Conservation (phyloP, 495 filamentous ascomycete species). For the Extremus antarcticus region DNA sequence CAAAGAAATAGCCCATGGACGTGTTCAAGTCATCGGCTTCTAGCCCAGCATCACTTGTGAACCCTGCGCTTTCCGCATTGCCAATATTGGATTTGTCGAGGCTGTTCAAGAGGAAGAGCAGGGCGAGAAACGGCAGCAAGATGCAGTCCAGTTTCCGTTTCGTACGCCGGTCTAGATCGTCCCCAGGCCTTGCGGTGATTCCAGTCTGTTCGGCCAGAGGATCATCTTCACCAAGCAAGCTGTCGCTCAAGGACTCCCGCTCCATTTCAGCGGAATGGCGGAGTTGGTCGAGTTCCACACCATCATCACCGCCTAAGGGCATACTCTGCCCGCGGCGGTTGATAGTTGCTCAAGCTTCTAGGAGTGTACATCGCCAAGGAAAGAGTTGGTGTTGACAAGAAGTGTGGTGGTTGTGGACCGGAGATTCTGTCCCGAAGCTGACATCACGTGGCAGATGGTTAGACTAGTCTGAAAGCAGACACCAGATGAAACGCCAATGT, state of each 20-base stretch:
- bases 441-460: too few species aligned
- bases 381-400: too few species aligned
- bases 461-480: too few species aligned
- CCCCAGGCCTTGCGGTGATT: not conserved
- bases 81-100: constrained; percentile 45
- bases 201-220: not conserved
- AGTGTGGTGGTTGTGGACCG: too few species aligned
- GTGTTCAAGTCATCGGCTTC: constrained; percentile 40
- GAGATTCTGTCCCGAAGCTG: too few species aligned
- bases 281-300: not conserved
- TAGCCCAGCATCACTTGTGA: constrained; percentile 39
- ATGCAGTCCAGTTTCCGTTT: constrained; percentile 36
- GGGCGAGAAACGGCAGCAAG: constrained; percentile 41
- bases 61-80: constrained; percentile 42
- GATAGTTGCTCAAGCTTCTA: not conserved
- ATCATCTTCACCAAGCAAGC: not conserved
- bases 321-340: not conserved
- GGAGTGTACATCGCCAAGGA: not conserved
- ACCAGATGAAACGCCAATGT: too few species aligned
- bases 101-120: constrained; percentile 42
- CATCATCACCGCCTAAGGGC: not conserved
- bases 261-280: not conserved
- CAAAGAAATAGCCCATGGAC: constrained; percentile 45
- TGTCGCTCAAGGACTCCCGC: not conserved
- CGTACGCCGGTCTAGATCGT: constrained; percentile 12